phyloP scores from a whole-genome alignment of 805 yeast genomes.

The Suhomyces sp. region DNA sequence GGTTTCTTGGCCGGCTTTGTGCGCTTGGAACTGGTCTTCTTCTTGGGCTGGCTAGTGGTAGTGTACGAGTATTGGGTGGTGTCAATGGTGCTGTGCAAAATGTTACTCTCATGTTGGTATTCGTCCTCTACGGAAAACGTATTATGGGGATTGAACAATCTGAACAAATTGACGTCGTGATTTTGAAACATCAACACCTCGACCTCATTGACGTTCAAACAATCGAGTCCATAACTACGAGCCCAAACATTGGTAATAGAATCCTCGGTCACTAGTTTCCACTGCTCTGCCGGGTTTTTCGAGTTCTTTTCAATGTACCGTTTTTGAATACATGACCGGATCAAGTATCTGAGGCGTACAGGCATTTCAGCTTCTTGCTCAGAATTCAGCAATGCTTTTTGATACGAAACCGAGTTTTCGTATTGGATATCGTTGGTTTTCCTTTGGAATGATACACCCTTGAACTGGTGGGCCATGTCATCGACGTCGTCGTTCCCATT shows the following conservation, averaged over 20 bases:
- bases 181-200: conserved; percentile 40
- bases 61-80: conserved; percentile 28
- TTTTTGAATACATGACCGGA: conserved; percentile 59
- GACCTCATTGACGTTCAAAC: conserved; percentile 51
- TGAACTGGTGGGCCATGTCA: conserved; percentile 2
- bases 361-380: conserved; percentile 48
- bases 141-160: conserved; percentile 25
- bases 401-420: conserved; percentile 26
- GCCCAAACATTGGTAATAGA: conserved; percentile 52
- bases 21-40: conserved; percentile 7
- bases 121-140: conserved; percentile 23
- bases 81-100: conserved; percentile 33
- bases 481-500: conserved; percentile 2
- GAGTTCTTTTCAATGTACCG: conserved; percentile 40
- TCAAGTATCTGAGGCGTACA: conserved; percentile 47
- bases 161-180: conserved; percentile 31
- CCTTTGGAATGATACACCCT: conserved; percentile 3
- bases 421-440: conserved; percentile 24
- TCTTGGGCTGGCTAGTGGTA: not conserved
- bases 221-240: conserved; percentile 49
- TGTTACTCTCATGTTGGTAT: conserved; percentile 18
- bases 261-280: conserved; percentile 67
- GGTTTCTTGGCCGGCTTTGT: conserved; percentile 3
- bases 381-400: conserved; percentile 22
- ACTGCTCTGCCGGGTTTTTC: conserved; percentile 27